phyloP scores from a whole-genome alignment of 306 rosid genomes.

The Castanea mollissima region DNA sequence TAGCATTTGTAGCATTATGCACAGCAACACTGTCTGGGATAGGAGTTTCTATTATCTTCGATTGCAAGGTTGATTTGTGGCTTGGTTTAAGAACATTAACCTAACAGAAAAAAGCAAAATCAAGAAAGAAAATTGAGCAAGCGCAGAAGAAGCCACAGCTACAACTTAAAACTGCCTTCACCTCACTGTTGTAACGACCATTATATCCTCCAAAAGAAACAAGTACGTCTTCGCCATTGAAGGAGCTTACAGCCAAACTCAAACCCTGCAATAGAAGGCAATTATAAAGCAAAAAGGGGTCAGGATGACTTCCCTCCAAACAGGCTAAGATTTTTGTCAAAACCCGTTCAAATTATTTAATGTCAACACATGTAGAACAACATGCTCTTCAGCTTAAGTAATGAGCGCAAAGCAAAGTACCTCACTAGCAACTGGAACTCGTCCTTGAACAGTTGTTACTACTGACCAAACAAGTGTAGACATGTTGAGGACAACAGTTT shows the following conservation, averaged over 20 bases:
- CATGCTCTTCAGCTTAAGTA: background rate
- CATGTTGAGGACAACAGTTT: constrained; percentile 85
- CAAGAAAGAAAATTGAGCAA: constrained; percentile 10
- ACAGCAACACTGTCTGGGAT: constrained; percentile 68
- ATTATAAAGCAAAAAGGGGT: constrained; percentile 11
- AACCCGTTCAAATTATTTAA: constrained; percentile 8
- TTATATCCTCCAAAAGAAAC: constrained; percentile 90
- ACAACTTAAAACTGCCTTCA: constrained; percentile 24
- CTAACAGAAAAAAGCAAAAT: constrained; percentile 41
- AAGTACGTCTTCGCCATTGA: constrained; percentile 72
- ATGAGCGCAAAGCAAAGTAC: constrained; percentile 34
- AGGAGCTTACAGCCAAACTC: constrained; percentile 79
- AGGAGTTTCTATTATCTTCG: constrained; percentile 58
- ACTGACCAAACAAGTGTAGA: constrained; percentile 93
- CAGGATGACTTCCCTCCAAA: constrained; percentile 6
- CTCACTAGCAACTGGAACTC: constrained; percentile 93
- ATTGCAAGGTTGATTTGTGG: constrained; percentile 83
- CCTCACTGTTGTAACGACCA: constrained; percentile 90
- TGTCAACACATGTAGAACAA: background rate
- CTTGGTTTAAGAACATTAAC: constrained; percentile 88
- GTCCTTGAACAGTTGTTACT: constrained; percentile 88
- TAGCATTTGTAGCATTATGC: constrained; percentile 62
- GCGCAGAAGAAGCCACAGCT: constrained; percentile 14
- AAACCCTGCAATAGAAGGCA: constrained; percentile 62
- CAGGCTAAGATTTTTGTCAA: background rate